These are phyloP conservation scores for Chalciporus piperatus DNA, from an alignment of 768 basidiomycete species.

Conservation along the genomic window DNA sequence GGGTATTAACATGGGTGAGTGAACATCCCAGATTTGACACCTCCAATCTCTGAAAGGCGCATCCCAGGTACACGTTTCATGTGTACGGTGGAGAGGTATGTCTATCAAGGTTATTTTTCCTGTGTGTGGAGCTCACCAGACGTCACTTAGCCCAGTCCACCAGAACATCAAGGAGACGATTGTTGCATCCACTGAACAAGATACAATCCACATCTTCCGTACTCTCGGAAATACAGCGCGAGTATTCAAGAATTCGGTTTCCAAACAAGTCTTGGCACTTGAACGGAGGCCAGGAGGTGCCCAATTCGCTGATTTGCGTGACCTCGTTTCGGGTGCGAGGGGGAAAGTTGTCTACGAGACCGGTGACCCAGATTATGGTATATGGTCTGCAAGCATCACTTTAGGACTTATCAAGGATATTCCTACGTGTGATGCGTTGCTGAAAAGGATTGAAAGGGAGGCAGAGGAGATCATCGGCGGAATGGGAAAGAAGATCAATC, in stretches of 20 bases:
- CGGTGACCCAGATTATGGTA: constrained; percentile 84
- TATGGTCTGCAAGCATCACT: constrained; percentile 72
- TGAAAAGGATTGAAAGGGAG: constrained; percentile 69
- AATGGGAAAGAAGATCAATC: constrained; percentile 31
- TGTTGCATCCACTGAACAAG: constrained; percentile 75
- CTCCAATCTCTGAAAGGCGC: background rate
- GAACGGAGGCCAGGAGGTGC: constrained; percentile 81
- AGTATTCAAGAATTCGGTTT: constrained; percentile 84
- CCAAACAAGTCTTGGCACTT: constrained; percentile 80
- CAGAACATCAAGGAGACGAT: constrained; percentile 89
- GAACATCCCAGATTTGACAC: background rate
- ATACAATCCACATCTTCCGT: constrained; percentile 89
- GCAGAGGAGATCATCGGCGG: constrained; percentile 63
- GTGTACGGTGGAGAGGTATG: constrained; percentile 81
- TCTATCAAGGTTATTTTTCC: background rate
- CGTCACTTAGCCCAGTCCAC: constrained; percentile 70
- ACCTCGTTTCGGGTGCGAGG: constrained; percentile 71
- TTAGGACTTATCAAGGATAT: constrained; percentile 80
- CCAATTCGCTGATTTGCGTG: constrained; percentile 80
- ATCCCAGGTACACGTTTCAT: constrained; percentile 77
- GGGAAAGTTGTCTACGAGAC: constrained; percentile 74
- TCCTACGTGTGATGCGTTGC: constrained; percentile 73
- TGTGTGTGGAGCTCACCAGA: background rate
- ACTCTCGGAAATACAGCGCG: constrained; percentile 80
- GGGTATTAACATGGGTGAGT: constrained; percentile 80